A percentile compares a stretch with the other conserved stretches of the same genome.
These are phyloP conservation scores for Neurospora sp. DNA, from an alignment of 495 filamentous ascomycete genomes.

Conservation along the genomic window DNA sequence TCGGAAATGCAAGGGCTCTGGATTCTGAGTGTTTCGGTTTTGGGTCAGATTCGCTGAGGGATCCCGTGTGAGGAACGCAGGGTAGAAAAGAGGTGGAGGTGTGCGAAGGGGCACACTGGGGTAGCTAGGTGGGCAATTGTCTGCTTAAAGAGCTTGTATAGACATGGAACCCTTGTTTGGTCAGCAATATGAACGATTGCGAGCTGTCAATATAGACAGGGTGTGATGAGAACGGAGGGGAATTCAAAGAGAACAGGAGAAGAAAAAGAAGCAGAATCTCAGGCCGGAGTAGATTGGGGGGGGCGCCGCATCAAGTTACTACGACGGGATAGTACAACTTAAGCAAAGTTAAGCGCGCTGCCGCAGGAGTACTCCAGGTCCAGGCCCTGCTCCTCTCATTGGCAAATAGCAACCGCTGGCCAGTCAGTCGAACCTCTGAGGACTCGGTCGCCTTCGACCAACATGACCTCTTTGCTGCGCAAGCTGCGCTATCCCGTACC, in stretches of 20 bases:
- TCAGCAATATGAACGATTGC: not conserved
- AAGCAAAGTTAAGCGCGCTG: slow-evolving; percentile 1
- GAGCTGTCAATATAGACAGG: not conserved
- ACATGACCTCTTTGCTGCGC: not conserved
- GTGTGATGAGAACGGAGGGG: not conserved
- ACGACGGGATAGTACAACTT: not conserved
- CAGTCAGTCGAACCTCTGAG: not conserved
- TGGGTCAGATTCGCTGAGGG: not conserved
- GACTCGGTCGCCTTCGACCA: not conserved
- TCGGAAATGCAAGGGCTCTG: not conserved
- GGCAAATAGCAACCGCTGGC: not conserved
- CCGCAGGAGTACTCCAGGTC: not conserved
- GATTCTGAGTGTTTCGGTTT: not conserved
- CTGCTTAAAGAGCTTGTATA: not conserved
- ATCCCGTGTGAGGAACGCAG: not conserved
- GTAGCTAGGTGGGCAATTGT: not conserved
- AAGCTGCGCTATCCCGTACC: not conserved
- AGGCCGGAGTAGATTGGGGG: not conserved
- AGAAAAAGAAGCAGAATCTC: slow-evolving; percentile 2
- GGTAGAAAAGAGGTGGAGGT: not conserved
- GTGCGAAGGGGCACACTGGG: not conserved
- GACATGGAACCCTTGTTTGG: not conserved
- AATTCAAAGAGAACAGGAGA: not conserved
- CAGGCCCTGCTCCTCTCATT: not conserved
- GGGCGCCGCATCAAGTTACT: not conserved